phyloP scores from a whole-genome alignment of 257 asterid genomes.

The Nemophila menziesii region DNA sequence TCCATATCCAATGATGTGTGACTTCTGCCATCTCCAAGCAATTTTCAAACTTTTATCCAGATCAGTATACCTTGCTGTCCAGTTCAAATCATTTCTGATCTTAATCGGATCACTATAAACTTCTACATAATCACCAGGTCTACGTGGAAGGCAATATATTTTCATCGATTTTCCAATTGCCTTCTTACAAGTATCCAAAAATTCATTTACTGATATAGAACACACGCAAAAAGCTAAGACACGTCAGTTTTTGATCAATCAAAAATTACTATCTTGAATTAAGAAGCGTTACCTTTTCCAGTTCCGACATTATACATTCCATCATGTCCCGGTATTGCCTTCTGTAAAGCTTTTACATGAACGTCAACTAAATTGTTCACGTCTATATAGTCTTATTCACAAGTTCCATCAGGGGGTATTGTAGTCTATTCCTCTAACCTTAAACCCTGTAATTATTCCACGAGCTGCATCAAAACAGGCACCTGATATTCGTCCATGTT shows the following conservation, averaged over 20 bases:
- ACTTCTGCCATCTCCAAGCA: too few species aligned
- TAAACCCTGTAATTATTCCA: constrained; percentile 66
- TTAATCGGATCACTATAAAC: constrained; percentile 74
- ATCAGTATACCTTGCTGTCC: too few species aligned
- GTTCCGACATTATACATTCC: constrained; percentile 89
- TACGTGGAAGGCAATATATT: constrained; percentile 71
- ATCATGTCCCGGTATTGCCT: constrained; percentile 47
- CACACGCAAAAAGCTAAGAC: too few species aligned
- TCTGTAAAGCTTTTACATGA: constrained; percentile 80
- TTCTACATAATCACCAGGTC: constrained; percentile 94
- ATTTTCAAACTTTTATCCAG: too few species aligned
- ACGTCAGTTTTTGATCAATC: too few species aligned
- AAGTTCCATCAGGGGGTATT: too few species aligned
- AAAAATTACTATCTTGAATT: too few species aligned
- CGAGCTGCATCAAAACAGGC: constrained; percentile 95
- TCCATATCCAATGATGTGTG: constrained; percentile 63
- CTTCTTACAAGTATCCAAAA: too few species aligned
- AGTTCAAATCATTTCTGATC: constrained; percentile 56
- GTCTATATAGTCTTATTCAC: constrained; percentile 79
- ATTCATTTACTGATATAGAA: too few species aligned
- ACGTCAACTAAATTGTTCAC: constrained; percentile 94
- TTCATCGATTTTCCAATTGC: too few species aligned
- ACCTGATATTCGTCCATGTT: constrained; percentile 82
- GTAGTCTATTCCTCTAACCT: constrained; percentile 85
- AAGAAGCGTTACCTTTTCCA: constrained; percentile 54